phyloP scores from a whole-genome alignment of 768 basidiomycete genomes.

The Trichaptum fuscoviolaceum region DNA sequence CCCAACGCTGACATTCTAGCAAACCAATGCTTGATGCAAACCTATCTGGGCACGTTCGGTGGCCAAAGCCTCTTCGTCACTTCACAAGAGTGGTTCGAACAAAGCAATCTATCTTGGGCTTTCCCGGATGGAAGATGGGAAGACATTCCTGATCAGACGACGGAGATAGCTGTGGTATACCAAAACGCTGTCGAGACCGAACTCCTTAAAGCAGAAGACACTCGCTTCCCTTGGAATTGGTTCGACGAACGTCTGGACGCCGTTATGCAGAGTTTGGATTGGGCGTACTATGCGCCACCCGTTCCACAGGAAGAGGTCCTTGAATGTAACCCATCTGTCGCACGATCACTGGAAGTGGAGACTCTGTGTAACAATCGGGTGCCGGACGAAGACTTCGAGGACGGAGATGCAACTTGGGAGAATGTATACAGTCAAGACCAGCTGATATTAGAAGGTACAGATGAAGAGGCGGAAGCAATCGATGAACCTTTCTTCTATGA shows the following conservation, averaged over 20 bases:
- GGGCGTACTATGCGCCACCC: neutral
- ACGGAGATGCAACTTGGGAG: neutral
- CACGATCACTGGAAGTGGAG: too few species aligned
- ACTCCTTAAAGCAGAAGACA: conserved; percentile 24
- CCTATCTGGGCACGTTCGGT: conserved; percentile 41
- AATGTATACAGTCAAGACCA: conserved; percentile 5
- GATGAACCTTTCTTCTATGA: conserved; percentile 6
- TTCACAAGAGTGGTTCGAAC: conserved; percentile 35
- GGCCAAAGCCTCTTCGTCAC: conserved; percentile 46
- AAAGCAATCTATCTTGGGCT: conserved; percentile 23
- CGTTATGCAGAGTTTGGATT: neutral
- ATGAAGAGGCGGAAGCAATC: neutral
- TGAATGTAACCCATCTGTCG: too few species aligned
- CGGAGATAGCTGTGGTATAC: conserved; percentile 59
- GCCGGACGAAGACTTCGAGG: neutral
- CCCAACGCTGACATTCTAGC: neutral
- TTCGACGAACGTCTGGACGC: conserved; percentile 15
- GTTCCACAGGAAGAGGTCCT: neutral
- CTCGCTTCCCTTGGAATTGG: conserved; percentile 19
- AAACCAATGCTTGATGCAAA: neutral
- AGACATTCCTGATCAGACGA: conserved; percentile 20
- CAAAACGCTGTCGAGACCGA: conserved; percentile 43
- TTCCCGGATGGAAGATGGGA: conserved; percentile 25
- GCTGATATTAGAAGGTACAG: neutral
- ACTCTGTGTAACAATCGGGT: too few species aligned